phyloP scores from a whole-genome alignment of 2,329 filamentous ascomycete species.

The Blastomyces percursus region DNA sequence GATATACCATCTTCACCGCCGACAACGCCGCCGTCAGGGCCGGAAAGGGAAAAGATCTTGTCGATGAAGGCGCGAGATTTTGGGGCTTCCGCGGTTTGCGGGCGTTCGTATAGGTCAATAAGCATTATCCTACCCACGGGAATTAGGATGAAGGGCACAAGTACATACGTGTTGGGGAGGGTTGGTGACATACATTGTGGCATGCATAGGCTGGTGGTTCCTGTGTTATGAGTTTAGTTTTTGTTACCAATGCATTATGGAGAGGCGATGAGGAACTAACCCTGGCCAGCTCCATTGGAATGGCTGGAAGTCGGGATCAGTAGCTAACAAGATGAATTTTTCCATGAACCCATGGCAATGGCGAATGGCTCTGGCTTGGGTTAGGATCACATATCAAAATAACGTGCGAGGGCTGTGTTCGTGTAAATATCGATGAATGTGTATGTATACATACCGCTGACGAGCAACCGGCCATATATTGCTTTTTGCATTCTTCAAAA shows the following conservation, averaged over 20 bases:
- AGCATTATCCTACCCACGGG: conserved; percentile 35
- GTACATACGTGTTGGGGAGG: not conserved
- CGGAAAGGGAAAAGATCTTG: conserved; percentile 36
- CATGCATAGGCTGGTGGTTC: conserved; percentile 36
- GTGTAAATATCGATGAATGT: not conserved
- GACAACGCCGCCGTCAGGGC: conserved; percentile 36
- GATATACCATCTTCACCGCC: conserved; percentile 36
- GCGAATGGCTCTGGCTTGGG: conserved; percentile 30
- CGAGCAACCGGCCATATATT: conserved; percentile 38
- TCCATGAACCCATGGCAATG: conserved; percentile 40
- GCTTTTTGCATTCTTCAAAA: conserved; percentile 39
- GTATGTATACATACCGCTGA: conserved; percentile 27
- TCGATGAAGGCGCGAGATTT: conserved; percentile 38
- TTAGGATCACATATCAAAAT: not conserved
- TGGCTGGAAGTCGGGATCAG: conserved; percentile 37
- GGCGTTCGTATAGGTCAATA: conserved; percentile 39
- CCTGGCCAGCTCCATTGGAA: conserved; percentile 42
- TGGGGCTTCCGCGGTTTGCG: conserved; percentile 35
- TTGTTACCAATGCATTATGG: not conserved
- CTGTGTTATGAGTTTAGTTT: conserved; percentile 17
- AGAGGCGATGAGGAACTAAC: conserved; percentile 14
- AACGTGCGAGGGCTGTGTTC: not conserved
- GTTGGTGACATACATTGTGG: conserved; percentile 26
- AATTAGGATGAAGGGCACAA: conserved; percentile 1
- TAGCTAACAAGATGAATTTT: conserved; percentile 39